These are phyloP conservation scores for Thelonectria rubi DNA, from an alignment of 2,329 filamentous ascomycete genomes.

Conservation along the genomic window DNA sequence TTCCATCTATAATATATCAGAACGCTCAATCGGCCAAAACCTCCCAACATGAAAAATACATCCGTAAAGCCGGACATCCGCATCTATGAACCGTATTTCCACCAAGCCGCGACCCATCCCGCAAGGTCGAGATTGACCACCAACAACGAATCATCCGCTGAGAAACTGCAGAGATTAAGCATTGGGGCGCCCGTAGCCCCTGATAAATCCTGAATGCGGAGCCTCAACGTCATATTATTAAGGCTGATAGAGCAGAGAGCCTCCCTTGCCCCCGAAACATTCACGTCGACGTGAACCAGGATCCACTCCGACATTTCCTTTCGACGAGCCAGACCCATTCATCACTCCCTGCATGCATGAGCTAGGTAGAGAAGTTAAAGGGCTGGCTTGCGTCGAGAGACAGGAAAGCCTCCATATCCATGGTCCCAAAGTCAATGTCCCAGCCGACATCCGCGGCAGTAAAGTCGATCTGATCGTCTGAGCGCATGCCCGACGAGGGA, in stretches of 20 bases:
- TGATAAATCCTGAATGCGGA: conserved; percentile 14
- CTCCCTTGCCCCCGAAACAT: conserved; percentile 6
- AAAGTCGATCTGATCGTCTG: conserved; percentile 41
- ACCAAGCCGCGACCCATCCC: conserved; percentile 22
- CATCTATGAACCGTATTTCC: conserved; percentile 23
- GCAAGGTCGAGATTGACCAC: conserved; percentile 8
- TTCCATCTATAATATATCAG: conserved; percentile 11
- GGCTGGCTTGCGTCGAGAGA: conserved; percentile 43
- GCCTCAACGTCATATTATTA: conserved; percentile 14
- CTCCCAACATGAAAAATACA: conserved; percentile 4
- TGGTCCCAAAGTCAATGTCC: conserved; percentile 45
- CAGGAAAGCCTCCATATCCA: conserved; percentile 47
- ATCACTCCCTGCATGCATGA: not conserved
- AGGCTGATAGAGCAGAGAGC: conserved; percentile 1
- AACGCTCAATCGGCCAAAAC: conserved; percentile 2
- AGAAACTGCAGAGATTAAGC: conserved; percentile 3
- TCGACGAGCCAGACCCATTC: not conserved
- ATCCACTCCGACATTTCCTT: conserved; percentile 7
- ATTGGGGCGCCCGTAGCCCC: conserved; percentile 4
- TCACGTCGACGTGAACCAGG: conserved; percentile 1
- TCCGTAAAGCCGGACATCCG: conserved; percentile 27
- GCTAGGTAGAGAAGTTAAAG: conserved; percentile 38
- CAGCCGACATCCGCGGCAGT: conserved; percentile 44
- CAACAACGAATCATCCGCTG: conserved; percentile 15
- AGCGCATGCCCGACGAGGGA: conserved; percentile 27